Percentiles rank a stretch among this genome's conserved stretches.
phyloP scores from a whole-genome alignment of 441 rosid genomes.

The Eruca vesicaria region DNA sequence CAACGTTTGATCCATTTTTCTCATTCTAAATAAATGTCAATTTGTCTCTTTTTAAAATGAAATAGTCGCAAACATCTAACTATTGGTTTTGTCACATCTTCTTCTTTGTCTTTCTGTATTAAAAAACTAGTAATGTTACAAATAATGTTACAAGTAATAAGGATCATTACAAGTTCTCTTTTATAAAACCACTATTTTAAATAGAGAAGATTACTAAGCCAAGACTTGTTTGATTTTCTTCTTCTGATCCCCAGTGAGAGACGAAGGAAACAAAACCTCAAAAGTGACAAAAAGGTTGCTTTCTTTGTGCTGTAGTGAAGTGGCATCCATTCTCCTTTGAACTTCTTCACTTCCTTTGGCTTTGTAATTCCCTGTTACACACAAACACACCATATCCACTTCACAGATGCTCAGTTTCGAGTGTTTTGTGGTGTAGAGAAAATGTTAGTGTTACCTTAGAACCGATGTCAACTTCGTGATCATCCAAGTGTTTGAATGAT shows the following conservation, averaged over 20 bases:
- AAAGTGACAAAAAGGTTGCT: conserved; percentile 75
- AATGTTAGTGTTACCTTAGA: conserved; percentile 55
- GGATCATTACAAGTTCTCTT: conserved; percentile 10
- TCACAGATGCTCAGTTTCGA: neutral
- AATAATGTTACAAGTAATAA: conserved; percentile 23
- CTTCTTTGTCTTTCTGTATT: conserved; percentile 5
- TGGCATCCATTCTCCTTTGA: conserved; percentile 98
- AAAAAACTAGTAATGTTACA: conserved; percentile 28
- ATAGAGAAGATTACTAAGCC: conserved; percentile 41
- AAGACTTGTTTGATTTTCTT: conserved; percentile 70
- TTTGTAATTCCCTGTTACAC: conserved; percentile 76
- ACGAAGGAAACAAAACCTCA: conserved; percentile 83
- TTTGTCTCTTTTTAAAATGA: too few relatives aligned
- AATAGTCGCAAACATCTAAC: too few relatives aligned
- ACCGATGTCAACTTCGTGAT: conserved; percentile 74
- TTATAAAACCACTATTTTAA: neutral
- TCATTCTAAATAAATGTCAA: too few relatives aligned
- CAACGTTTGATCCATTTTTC: too few relatives aligned
- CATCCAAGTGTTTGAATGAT: conserved; percentile 82
- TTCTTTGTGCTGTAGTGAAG: conserved; percentile 75
- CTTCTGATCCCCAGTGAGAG: conserved; percentile 82
- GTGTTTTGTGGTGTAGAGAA: neutral
- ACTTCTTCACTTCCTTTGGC: conserved; percentile 85
- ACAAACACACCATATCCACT: neutral
- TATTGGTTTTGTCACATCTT: too few relatives aligned